These are phyloP conservation scores for Amaranthus cruentus DNA, from an alignment of 148 eudicot genomes.

Conservation along the genomic window DNA sequence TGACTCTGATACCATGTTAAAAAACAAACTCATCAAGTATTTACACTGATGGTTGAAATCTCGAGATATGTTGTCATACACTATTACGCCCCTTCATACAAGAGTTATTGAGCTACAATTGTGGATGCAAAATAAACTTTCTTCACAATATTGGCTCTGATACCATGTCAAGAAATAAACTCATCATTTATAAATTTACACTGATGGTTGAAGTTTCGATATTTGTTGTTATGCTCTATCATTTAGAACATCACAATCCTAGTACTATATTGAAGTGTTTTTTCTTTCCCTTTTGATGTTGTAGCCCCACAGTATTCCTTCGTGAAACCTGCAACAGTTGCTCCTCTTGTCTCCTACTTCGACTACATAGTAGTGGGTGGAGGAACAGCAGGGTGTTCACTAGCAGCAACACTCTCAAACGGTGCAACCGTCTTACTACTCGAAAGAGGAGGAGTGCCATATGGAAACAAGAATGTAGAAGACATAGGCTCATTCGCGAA, in stretches of 20 bases:
- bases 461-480: conserved; percentile 48
- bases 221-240: too few species aligned
- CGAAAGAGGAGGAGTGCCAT: conserved; percentile 77
- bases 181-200: too few species aligned
- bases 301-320: conserved; percentile 64
- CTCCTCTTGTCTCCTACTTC: conserved; percentile 41
- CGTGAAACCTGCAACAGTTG: conserved; percentile 52
- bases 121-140: neutral
- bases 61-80: too few species aligned
- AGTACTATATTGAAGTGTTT: too few species aligned
- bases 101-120: too few species aligned
- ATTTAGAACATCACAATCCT: too few species aligned
- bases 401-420: conserved; percentile 70
- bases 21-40: too few species aligned
- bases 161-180: neutral
- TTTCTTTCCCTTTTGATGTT: neutral
- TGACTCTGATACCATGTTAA: too few species aligned
- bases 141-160: neutral
- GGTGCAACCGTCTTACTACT: conserved; percentile 51
- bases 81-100: too few species aligned
- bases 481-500: conserved; percentile 31
- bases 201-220: neutral
- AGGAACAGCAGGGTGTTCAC: conserved; percentile 77
- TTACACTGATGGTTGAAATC: too few species aligned
- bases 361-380: conserved; percentile 92